A percentile compares a stretch with the other conserved stretches of the same genome.
phyloP scores from a whole-genome alignment of 2,329 filamentous ascomycete species.

The Zopfia rhizophila region DNA sequence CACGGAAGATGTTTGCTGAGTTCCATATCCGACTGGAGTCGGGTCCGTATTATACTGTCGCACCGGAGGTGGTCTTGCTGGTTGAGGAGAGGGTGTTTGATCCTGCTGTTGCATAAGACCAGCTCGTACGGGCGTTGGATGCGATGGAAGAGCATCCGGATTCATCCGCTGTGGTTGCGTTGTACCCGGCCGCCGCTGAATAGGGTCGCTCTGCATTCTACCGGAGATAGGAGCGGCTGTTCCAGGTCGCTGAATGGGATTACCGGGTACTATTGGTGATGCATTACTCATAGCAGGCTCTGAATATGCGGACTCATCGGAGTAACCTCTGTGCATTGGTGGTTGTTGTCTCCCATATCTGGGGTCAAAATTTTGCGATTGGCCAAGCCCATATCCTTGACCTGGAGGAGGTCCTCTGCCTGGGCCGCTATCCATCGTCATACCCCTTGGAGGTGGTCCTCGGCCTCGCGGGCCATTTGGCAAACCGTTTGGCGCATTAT shows the following conservation, averaged over 20 bases:
- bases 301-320: conserved; percentile 47
- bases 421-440: conserved; percentile 26
- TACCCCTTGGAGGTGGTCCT: conserved; percentile 38
- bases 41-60: conserved; percentile 62
- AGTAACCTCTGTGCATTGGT: conserved; percentile 46
- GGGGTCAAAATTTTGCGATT: conserved; percentile 39
- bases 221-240: conserved; percentile 43
- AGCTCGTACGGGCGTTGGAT: conserved; percentile 65
- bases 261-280: conserved; percentile 37
- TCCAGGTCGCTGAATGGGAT: conserved; percentile 40
- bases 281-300: conserved; percentile 47
- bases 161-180: conserved; percentile 51
- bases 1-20: conserved; percentile 27
- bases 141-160: conserved; percentile 65
- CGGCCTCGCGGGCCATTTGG: conserved; percentile 40
- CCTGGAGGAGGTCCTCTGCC: conserved; percentile 22
- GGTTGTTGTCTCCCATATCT: conserved; percentile 40
- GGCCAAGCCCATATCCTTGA: conserved; percentile 32
- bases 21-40: conserved; percentile 48
- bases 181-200: conserved; percentile 53
- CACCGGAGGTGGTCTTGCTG: conserved; percentile 61
- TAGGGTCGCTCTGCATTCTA: conserved; percentile 37
- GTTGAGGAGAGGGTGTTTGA: conserved; percentile 27
- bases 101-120: conserved; percentile 57
- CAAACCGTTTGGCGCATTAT: conserved; percentile 33